These are phyloP conservation scores for Haematococcus lacustris DNA, from an alignment of 139 green algal species.

Conservation along the genomic window DNA sequence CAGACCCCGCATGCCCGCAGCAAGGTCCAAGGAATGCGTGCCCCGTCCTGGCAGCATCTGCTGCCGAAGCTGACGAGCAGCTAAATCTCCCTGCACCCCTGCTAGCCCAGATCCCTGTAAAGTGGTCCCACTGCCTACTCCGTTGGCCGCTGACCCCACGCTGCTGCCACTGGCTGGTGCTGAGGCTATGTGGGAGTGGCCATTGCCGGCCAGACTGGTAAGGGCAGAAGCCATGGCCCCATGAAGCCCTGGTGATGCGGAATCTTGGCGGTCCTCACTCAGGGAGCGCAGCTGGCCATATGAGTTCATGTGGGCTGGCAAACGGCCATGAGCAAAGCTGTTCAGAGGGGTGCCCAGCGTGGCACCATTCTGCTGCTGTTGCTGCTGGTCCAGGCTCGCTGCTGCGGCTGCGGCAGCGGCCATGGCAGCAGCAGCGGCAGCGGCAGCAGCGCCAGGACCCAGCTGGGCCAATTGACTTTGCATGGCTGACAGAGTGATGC, in stretches of 20 bases:
- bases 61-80: no score
- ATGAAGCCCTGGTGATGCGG: no score
- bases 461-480: not conserved
- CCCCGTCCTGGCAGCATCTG: no score
- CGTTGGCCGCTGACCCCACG: no score
- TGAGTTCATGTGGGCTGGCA: not conserved
- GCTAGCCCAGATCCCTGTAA: not conserved
- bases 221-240: no score
- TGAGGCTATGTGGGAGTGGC: not conserved
- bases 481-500: slow-evolving; percentile 1
- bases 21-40: no score
- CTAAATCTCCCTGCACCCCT: not conserved
- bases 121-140: no score
- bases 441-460: not conserved
- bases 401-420: no score
- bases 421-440: not conserved
- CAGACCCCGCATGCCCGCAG: no score
- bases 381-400: not conserved
- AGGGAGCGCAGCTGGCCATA: slow-evolving; percentile 25
- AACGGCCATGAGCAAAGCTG: slow-evolving; percentile 2
- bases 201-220: slow-evolving; percentile 9
- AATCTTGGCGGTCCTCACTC: slow-evolving; percentile 28
- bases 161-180: not conserved
- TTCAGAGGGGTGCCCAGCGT: slow-evolving; percentile 1
- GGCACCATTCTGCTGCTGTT: not conserved